A percentile compares a stretch with the other conserved stretches of the same genome.
Evolutionary conservation across 495 filamentous ascomycete species (phyloP).

Genomic region (Penicillium malachiteum): DNA sequence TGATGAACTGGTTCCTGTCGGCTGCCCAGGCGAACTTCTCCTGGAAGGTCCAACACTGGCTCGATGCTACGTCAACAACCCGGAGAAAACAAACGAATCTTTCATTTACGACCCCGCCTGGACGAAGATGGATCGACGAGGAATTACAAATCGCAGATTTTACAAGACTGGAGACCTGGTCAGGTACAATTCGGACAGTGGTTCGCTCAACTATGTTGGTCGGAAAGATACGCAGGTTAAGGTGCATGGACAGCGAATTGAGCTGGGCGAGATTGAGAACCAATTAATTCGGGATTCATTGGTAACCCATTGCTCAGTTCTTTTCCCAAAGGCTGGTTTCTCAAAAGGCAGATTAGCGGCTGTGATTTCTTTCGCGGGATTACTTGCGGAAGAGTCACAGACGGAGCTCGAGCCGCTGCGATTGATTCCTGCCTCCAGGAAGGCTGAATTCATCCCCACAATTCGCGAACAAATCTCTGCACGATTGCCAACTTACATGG

Average conservation of each 20-base stretch:
- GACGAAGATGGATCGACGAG: constrained; percentile 22
- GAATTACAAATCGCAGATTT: constrained; percentile 42
- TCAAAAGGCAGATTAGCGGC: constrained; percentile 42
- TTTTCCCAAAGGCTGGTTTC: constrained; percentile 42
- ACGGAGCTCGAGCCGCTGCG: constrained; percentile 25
- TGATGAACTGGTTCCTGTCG: constrained; percentile 48
- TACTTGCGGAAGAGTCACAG: constrained; percentile 22
- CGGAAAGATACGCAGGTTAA: constrained; percentile 69
- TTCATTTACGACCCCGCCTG: constrained; percentile 47
- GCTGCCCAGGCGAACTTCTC: constrained; percentile 49
- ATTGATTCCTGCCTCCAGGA: constrained; percentile 22
- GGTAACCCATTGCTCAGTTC: constrained; percentile 44
- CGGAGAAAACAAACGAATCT: constrained; percentile 40
- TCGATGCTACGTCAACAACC: constrained; percentile 46
- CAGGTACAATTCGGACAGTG: constrained; percentile 56
- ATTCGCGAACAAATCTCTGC: constrained; percentile 33
- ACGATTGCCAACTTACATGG: constrained; percentile 54
- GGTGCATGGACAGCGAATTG: constrained; percentile 63
- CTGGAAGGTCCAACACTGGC: constrained; percentile 51
- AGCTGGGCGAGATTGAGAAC: constrained; percentile 65
- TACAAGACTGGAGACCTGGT: constrained; percentile 71
- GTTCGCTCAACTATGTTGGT: constrained; percentile 59
- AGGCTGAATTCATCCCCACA: constrained; percentile 24
- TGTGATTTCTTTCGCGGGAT: constrained; percentile 30
- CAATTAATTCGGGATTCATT: constrained; percentile 33